phyloP scores from a whole-genome alignment of 2,329 filamentous ascomycete species.

The Penicillium frequentans region DNA sequence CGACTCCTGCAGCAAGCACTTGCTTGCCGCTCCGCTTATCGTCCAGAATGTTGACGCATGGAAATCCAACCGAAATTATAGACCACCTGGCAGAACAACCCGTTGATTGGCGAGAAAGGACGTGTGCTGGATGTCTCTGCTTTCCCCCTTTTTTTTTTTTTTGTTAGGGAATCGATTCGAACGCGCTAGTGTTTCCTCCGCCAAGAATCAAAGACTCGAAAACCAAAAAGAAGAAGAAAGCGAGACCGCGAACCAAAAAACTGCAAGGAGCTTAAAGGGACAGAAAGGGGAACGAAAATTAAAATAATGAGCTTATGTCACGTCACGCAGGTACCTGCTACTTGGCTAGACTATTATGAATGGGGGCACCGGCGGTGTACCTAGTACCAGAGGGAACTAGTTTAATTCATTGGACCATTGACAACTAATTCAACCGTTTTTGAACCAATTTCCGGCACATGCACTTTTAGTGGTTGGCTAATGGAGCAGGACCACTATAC shows the following conservation, averaged over 20 bases:
- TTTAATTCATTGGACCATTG: neutral
- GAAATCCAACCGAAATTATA: conserved; percentile 37
- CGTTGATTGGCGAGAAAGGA: conserved; percentile 22
- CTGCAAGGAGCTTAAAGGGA: neutral
- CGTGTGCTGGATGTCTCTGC: neutral
- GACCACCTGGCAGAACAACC: conserved; percentile 28
- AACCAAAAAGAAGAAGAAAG: neutral
- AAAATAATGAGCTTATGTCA: conserved; percentile 18
- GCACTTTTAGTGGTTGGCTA: neutral
- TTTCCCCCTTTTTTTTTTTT: neutral
- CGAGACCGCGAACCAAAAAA: neutral
- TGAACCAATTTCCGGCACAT: conserved; percentile 1
- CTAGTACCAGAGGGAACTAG: conserved; percentile 7
- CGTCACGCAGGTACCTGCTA: conserved; percentile 17
- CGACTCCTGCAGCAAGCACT: conserved; percentile 49
- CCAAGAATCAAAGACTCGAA: neutral
- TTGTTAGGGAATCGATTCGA: conserved; percentile 14
- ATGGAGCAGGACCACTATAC: neutral
- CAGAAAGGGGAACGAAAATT: conserved; percentile 12
- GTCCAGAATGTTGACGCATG: conserved; percentile 49
- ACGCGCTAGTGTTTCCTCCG: neutral
- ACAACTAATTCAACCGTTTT: neutral
- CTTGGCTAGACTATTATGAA: conserved; percentile 6
- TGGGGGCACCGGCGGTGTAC: conserved; percentile 9
- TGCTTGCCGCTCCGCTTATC: conserved; percentile 48